Evolutionary conservation across 345 rosid genomes (phyloP).

Genomic region (Linum usitatissimum): DNA sequence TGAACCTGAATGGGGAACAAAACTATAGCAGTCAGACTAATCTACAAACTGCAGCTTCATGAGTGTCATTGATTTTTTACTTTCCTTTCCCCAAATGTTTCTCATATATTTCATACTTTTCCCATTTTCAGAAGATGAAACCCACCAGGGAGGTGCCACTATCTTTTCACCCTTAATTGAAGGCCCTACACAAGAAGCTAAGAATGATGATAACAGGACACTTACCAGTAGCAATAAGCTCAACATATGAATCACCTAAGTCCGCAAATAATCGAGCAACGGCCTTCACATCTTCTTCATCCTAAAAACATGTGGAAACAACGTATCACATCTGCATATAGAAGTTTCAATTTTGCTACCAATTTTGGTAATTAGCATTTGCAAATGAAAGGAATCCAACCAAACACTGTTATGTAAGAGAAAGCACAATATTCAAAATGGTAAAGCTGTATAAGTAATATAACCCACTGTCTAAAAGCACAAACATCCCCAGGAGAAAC

Average conservation of each 20-base stretch:
- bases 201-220: background rate
- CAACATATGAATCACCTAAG: conserved; percentile 95
- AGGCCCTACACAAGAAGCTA: background rate
- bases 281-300: conserved; percentile 97
- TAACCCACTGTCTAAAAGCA: too few species aligned
- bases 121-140: background rate
- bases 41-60: background rate
- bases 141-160: background rate
- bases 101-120: background rate
- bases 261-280: conserved; percentile 95
- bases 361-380: background rate
- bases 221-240: conserved; percentile 85
- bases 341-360: background rate
- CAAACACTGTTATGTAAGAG: too few species aligned
- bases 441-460: background rate
- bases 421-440: background rate
- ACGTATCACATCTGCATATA: background rate
- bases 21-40: background rate
- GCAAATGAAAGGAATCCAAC: background rate
- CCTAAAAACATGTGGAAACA: conserved; percentile 38
- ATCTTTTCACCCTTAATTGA: background rate
- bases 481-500: too few species aligned
- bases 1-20: conserved; percentile 44
- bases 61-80: background rate
- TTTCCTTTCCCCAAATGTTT: background rate